phyloP scores from a whole-genome alignment of 768 basidiomycete species.

The Arthromyces matolae region DNA sequence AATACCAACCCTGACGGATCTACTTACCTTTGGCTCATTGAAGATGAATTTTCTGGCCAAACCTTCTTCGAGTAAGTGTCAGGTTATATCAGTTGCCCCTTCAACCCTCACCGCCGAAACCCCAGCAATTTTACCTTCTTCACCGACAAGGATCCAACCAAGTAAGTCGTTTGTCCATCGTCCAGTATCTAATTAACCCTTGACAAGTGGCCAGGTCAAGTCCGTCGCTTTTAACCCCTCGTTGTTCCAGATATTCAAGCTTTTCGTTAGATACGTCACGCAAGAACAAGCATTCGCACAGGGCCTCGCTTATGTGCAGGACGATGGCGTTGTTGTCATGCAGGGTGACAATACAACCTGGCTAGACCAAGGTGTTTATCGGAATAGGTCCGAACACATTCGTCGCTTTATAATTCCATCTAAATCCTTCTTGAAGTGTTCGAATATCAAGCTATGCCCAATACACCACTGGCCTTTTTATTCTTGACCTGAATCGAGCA shows the following conservation, averaged over 20 bases:
- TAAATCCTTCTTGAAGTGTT: slow-evolving; percentile 39
- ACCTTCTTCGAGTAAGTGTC: slow-evolving; percentile 68
- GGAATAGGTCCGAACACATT: slow-evolving; percentile 49
- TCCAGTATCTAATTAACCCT: slow-evolving; percentile 12
- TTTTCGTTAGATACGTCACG: slow-evolving; percentile 56
- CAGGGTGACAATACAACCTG: slow-evolving; percentile 66
- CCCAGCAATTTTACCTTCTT: slow-evolving; percentile 58
- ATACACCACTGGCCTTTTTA: slow-evolving; percentile 78
- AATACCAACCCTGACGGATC: slow-evolving; percentile 45
- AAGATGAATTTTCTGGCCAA: slow-evolving; percentile 63
- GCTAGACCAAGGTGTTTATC: slow-evolving; percentile 48
- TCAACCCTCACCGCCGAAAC: neutral
- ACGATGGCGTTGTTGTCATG: slow-evolving; percentile 66
- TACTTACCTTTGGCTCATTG: slow-evolving; percentile 59
- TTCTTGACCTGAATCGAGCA: slow-evolving; percentile 78
- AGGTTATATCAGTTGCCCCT: no score
- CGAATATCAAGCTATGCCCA: slow-evolving; percentile 63
- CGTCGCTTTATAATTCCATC: neutral
- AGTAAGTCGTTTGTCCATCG: slow-evolving; percentile 37
- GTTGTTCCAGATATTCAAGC: no score
- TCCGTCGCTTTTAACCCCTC: no score
- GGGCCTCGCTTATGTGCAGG: slow-evolving; percentile 53
- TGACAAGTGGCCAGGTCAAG: slow-evolving; percentile 64
- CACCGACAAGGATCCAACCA: slow-evolving; percentile 60
- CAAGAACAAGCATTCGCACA: slow-evolving; percentile 46